phyloP scores from a whole-genome alignment of 257 asterid species.

The Solanum peruvianum region DNA sequence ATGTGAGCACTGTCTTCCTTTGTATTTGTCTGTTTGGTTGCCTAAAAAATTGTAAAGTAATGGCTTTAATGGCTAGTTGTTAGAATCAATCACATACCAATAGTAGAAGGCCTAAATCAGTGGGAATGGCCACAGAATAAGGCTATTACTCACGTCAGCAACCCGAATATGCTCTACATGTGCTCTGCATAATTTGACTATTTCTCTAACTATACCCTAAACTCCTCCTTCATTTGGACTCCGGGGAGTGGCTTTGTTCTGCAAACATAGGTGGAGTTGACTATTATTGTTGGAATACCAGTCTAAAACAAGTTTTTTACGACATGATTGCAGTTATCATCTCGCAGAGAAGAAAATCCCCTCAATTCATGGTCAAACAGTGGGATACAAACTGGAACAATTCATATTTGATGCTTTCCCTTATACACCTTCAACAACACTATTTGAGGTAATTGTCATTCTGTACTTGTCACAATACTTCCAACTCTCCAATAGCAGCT shows the following conservation, averaged over 20 bases:
- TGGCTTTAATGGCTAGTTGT: not conserved
- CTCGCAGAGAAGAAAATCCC: conserved; percentile 85
- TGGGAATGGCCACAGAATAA: not conserved
- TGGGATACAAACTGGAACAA: conserved; percentile 84
- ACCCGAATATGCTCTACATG: not conserved
- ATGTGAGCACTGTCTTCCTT: conserved; percentile 39
- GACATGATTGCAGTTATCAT: conserved; percentile 56
- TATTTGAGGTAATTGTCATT: conserved; percentile 59
- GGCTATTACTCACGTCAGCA: not conserved
- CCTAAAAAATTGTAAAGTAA: not conserved
- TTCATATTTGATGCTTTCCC: conserved; percentile 96
- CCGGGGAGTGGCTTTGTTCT: not conserved
- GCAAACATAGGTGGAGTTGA: not conserved
- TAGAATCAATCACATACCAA: not conserved
- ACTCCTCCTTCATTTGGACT: not conserved
- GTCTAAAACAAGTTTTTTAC: not conserved
- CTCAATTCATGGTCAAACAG: conserved; percentile 69
- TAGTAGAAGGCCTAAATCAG: not conserved
- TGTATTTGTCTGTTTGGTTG: not conserved
- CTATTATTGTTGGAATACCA: not conserved
- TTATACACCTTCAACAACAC: conserved; percentile 82
- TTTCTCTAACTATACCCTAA: not conserved
- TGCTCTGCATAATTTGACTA: not conserved
- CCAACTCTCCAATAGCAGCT: not conserved
- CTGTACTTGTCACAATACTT: not conserved